A percentile compares a stretch with the other conserved stretches of the same genome.
Conservation (phyloP, 2,329 filamentous ascomycete species). For the Diaporthe sp. region DNA sequence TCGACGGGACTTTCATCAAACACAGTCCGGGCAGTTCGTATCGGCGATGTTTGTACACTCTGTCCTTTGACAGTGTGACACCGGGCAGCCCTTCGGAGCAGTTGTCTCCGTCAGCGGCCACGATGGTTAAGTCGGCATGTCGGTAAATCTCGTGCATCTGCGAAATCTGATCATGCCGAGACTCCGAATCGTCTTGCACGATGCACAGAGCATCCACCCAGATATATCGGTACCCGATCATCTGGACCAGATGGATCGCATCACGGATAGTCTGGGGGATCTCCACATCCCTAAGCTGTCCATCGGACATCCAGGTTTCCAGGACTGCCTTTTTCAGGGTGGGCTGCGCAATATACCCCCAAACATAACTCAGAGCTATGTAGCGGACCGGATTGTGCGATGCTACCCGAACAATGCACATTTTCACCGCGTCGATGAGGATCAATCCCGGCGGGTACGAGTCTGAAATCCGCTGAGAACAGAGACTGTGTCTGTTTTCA, state of each 20-base stretch:
- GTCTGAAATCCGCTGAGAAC: background rate
- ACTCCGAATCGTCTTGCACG: constrained; percentile 41
- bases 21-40: constrained; percentile 12
- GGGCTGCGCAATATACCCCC: constrained; percentile 45
- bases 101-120: constrained; percentile 1
- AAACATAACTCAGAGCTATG: constrained; percentile 42
- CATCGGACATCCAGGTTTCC: background rate
- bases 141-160: constrained; percentile 31
- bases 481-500: background rate
- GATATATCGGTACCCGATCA: constrained; percentile 40
- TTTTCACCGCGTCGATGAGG: background rate
- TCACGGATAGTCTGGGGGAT: constrained; percentile 37
- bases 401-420: background rate
- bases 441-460: background rate
- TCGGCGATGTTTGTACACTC: constrained; percentile 4
- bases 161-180: constrained; percentile 23
- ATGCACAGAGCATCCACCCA: constrained; percentile 45
- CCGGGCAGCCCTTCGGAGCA: background rate
- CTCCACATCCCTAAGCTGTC: background rate
- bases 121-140: constrained; percentile 13
- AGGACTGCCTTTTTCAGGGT: background rate
- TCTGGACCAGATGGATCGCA: constrained; percentile 34
- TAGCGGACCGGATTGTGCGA: background rate
- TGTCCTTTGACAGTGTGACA: background rate
- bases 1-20: constrained; percentile 10